Conservation (phyloP, 192 early-diverging fungal species). For the Podila clonocystis region DNA sequence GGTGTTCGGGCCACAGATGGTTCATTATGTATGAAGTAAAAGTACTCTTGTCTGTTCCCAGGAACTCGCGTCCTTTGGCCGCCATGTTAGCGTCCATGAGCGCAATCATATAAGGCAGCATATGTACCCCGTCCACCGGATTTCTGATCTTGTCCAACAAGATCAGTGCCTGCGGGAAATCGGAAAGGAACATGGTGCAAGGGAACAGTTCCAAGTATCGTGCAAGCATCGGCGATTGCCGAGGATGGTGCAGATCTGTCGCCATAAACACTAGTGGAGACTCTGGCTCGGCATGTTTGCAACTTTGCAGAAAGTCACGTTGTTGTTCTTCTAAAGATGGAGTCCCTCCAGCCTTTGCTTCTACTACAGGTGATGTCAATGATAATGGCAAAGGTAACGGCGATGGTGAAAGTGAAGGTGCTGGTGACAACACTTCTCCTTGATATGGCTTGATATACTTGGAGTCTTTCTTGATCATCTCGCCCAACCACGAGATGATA, state of each 20-base stretch:
- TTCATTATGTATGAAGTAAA: not conserved
- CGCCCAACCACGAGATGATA: not conserved
- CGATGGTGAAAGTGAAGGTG: no score
- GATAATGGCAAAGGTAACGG: not conserved
- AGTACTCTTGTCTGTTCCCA: constrained; percentile 9
- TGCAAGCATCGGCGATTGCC: constrained; percentile 21
- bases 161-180: constrained; percentile 6
- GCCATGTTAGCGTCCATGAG: constrained; percentile 20
- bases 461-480: no score
- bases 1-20: constrained; percentile 15
- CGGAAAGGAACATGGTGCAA: constrained; percentile 41
- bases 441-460: no score
- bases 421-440: no score
- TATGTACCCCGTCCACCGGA: constrained; percentile 8
- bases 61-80: constrained; percentile 9
- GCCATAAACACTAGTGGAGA: constrained; percentile 52
- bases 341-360: no score
- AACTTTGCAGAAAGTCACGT: constrained; percentile 3
- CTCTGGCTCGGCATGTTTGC: constrained; percentile 1
- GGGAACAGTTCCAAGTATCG: constrained; percentile 29
- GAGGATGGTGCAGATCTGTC: constrained; percentile 48
- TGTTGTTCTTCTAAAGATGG: not conserved
- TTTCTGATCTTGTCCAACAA: constrained; percentile 1
- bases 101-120: constrained; percentile 9
- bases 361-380: not conserved